Evolutionary conservation across 768 basidiomycete genomes (phyloP).

Genomic region (Suillus subluteus): DNA sequence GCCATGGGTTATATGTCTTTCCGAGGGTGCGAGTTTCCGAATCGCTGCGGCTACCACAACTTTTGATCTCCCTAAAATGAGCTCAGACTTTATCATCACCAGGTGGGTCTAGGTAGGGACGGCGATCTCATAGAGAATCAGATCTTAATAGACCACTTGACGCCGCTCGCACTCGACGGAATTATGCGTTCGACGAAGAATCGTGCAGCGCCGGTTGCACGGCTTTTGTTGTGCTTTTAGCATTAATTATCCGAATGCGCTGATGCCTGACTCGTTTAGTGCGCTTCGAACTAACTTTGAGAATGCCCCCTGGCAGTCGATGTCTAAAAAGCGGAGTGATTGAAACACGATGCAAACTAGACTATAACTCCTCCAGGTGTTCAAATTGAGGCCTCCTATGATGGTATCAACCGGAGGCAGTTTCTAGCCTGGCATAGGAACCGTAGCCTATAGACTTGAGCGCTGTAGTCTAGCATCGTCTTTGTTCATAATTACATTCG

Average conservation of each 20-base stretch:
- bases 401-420: neutral
- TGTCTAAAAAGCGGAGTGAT: neutral
- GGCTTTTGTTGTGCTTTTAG: neutral
- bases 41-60: neutral
- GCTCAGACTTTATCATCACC: neutral
- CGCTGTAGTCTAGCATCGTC: neutral
- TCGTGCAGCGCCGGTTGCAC: neutral
- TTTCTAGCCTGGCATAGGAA: neutral
- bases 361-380: neutral
- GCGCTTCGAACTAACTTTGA: neutral
- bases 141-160: neutral
- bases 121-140: conserved; percentile 1
- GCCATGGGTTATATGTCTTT: conserved; percentile 1
- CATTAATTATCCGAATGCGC: neutral
- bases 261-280: neutral
- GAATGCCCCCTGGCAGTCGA: neutral
- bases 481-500: neutral
- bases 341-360: neutral
- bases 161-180: neutral
- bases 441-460: neutral
- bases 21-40: conserved; percentile 4
- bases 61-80: conserved; percentile 2
- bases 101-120: conserved; percentile 6
- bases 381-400: neutral
- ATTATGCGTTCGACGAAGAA: neutral